These are phyloP conservation scores for Kondoa subrosea DNA, from an alignment of 768 basidiomycete species.

Conservation along the genomic window DNA sequence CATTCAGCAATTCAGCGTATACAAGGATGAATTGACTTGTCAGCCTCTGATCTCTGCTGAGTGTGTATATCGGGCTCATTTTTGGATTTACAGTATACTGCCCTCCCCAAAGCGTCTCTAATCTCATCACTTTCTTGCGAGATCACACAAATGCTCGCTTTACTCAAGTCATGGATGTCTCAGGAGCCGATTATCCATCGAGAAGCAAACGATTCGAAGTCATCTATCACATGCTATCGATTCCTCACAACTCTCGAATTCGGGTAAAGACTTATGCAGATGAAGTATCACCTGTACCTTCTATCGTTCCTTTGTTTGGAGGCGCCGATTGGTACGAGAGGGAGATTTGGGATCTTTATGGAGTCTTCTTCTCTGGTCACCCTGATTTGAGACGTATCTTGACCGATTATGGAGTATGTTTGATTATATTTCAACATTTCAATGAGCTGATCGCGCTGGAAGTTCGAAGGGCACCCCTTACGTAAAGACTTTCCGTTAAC, in stretches of 20 bases:
- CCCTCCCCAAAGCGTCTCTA: slow-evolving; percentile 29
- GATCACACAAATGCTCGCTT: slow-evolving; percentile 69
- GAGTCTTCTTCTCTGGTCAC: slow-evolving; percentile 88
- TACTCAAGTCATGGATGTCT: slow-evolving; percentile 81
- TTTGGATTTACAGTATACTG: slow-evolving; percentile 22
- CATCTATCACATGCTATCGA: slow-evolving; percentile 81
- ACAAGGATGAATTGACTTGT: slow-evolving; percentile 91
- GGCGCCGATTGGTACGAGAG: slow-evolving; percentile 99
- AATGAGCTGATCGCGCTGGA: slow-evolving; percentile 54
- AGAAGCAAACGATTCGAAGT: slow-evolving; percentile 86
- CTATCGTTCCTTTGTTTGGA: slow-evolving; percentile 55
- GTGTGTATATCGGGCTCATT: slow-evolving; percentile 7
- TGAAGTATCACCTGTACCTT: slow-evolving; percentile 81
- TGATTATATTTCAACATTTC: slow-evolving; percentile 16
- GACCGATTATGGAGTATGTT: slow-evolving; percentile 72
- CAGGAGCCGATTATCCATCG: slow-evolving; percentile 88
- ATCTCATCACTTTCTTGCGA: slow-evolving; percentile 31
- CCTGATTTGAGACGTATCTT: slow-evolving; percentile 96
- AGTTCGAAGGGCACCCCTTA: slow-evolving; percentile 79
- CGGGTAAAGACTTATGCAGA: slow-evolving; percentile 94
- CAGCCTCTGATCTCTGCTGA: slow-evolving; percentile 65
- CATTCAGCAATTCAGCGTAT: slow-evolving; percentile 92
- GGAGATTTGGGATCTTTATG: slow-evolving; percentile 94
- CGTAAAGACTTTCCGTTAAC: slow-evolving; percentile 96
- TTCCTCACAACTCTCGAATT: slow-evolving; percentile 62